Evolutionary conservation across 768 basidiomycete species (phyloP).

Genomic region (Trametes cingulata): DNA sequence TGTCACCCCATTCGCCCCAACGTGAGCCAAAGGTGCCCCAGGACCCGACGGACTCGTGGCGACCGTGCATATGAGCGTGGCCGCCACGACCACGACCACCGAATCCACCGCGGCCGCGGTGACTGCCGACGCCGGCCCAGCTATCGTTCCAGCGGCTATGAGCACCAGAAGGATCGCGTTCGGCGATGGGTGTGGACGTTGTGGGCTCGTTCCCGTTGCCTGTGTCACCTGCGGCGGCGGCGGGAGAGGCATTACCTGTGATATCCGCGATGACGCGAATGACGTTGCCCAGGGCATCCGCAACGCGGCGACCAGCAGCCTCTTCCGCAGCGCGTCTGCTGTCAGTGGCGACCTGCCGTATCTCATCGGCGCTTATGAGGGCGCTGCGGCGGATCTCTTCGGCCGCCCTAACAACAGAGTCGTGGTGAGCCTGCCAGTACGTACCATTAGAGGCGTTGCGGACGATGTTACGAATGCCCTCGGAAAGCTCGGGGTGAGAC

Average conservation of each 20-base stretch:
- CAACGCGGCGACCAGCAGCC: slow-evolving; percentile 63
- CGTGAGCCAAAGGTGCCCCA: slow-evolving; percentile 17
- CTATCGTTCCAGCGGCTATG: neutral
- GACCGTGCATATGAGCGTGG: slow-evolving; percentile 12
- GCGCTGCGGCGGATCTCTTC: slow-evolving; percentile 52
- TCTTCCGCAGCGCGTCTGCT: slow-evolving; percentile 55
- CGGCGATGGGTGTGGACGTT: slow-evolving; percentile 26
- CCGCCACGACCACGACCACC: slow-evolving; percentile 19
- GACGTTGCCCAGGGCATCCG: slow-evolving; percentile 61
- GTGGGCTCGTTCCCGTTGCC: slow-evolving; percentile 8
- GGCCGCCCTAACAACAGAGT: slow-evolving; percentile 57
- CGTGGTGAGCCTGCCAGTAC: slow-evolving; percentile 70
- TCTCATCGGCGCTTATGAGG: slow-evolving; percentile 32
- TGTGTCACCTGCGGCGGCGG: neutral
- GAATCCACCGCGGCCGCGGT: slow-evolving; percentile 1
- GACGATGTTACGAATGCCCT: slow-evolving; percentile 63
- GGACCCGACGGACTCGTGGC: neutral
- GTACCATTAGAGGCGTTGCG: slow-evolving; percentile 61
- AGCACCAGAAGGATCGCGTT: neutral
- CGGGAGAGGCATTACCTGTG: slow-evolving; percentile 15
- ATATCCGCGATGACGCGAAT: slow-evolving; percentile 52
- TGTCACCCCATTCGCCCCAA: slow-evolving; percentile 5
- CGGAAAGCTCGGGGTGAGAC: slow-evolving; percentile 71
- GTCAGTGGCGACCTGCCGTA: slow-evolving; percentile 43
- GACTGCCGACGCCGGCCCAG: neutral